Evolutionary conservation across 257 asterid genomes (phyloP).

Genomic region (Mentha longifolia): DNA sequence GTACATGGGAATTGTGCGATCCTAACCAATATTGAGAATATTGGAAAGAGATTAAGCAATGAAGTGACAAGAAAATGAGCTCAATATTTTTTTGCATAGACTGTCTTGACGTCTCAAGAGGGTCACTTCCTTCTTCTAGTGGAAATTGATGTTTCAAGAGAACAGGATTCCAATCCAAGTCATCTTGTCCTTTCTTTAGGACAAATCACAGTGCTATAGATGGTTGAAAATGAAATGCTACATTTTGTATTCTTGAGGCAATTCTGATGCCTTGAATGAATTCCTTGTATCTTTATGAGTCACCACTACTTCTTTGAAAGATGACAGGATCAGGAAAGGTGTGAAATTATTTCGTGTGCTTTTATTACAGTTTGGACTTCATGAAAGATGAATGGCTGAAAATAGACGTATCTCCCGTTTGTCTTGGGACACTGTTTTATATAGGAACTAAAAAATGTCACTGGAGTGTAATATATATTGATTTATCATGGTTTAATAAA

Average conservation of each 20-base stretch:
- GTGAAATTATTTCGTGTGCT: constrained; percentile 11
- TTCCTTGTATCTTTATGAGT: background rate
- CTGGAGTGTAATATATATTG: constrained; percentile 11
- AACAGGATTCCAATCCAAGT: background rate
- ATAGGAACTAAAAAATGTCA: constrained; percentile 17
- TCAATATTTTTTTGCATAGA: too few species aligned
- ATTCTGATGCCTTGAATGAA: constrained; percentile 18
- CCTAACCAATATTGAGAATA: too few species aligned
- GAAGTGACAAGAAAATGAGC: too few species aligned
- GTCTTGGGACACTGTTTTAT: background rate
- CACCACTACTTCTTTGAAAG: background rate
- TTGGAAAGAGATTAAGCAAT: too few species aligned
- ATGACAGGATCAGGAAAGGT: background rate
- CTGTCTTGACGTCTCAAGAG: background rate
- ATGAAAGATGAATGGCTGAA: background rate
- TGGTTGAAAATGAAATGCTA: constrained; percentile 4
- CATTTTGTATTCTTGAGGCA: constrained; percentile 21
- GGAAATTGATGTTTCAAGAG: constrained; percentile 16
- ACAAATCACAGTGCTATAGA: constrained; percentile 1
- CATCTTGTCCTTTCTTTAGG: constrained; percentile 20
- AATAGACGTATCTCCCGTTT: background rate
- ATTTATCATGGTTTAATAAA: constrained; percentile 13
- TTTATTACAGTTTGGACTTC: constrained; percentile 16
- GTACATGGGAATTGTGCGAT: too few species aligned
- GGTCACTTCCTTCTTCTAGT: constrained; percentile 8